Evolutionary conservation across 352 stramenopile species (phyloP), one percentile per base, ranked within the genome.

Genomic region (Pythium oligandrum): DNA sequence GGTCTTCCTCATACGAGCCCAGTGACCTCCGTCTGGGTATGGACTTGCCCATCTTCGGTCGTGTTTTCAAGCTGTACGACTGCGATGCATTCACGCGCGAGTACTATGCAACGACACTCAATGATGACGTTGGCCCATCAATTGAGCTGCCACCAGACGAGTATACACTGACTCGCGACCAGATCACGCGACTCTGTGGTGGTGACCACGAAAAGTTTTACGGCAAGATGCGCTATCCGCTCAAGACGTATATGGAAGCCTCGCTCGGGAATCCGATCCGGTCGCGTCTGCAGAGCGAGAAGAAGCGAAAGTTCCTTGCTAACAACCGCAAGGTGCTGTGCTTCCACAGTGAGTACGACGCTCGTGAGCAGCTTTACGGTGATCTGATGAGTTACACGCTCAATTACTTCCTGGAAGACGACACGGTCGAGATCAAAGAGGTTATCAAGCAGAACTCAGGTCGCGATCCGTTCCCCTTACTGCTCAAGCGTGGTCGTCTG

Each of bases 391-490:
- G 61, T 12, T 96, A 94, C 55, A 79, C 59, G 4, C 68, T 97
- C 40, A 74, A 88, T 57, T 96, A 87, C 57, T 96, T 93, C 58
- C 64, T 97, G 10, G 81, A 87, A 60, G 89, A 97, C 53, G 83
- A 95, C 61, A 94, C 84, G 51, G 71, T 96, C 53, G 84, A 97
- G 63, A 87, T 96, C 65, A 89, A 89, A 42, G 88, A 96, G 61
- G 68, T 89, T 4, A 64, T 72, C n/a, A 71, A 72, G 39, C 63
- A 68, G 9, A 96, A 96, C 56, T 93, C 86, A 30, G 87, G 86
- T 1, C 69, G 83, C 33, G 83, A 95, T 44, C 77, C 69, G 64
- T 94, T 92, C 65, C 75, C 78, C n/a, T 53, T 86, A 36, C 67
- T 94, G 33, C 68, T 95, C 32, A 79, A 73, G 34, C 80, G 84